phyloP scores from a whole-genome alignment of 2,329 filamentous ascomycete species.

The Penicillium sclerotigenum region DNA sequence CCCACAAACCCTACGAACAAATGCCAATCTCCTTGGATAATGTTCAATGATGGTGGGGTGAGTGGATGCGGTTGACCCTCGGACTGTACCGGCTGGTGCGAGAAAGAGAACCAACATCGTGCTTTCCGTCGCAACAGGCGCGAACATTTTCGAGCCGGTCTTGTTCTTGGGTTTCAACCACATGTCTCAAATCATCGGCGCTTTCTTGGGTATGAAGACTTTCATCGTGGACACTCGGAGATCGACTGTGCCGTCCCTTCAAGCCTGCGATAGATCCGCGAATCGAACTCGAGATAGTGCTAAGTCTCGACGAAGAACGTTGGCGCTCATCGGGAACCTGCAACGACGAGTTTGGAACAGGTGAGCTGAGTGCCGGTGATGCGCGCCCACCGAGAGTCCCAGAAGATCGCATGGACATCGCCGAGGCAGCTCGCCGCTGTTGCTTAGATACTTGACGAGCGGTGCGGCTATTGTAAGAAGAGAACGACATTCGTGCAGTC shows the following conservation, averaged over 20 bases:
- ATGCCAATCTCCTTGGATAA: constrained; percentile 10
- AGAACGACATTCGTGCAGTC: constrained; percentile 61
- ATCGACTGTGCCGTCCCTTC: constrained; percentile 41
- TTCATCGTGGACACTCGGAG: constrained; percentile 39
- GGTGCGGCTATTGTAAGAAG: constrained; percentile 75
- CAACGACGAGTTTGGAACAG: constrained; percentile 33
- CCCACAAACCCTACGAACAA: constrained; percentile 24
- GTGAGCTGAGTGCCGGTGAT: constrained; percentile 36
- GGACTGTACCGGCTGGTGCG: constrained; percentile 43
- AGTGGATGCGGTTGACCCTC: constrained; percentile 38
- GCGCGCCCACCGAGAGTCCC: constrained; percentile 35
- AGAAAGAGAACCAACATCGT: constrained; percentile 58
- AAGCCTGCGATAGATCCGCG: constrained; percentile 51
- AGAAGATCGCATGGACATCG: constrained; percentile 38
- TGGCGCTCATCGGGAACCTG: constrained; percentile 38
- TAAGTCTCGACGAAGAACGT: constrained; percentile 47
- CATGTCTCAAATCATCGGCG: constrained; percentile 75
- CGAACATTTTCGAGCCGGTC: constrained; percentile 90
- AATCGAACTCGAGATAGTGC: constrained; percentile 48
- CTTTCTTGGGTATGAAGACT: constrained; percentile 59
- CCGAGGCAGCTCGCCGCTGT: constrained; percentile 37
- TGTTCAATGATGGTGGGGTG: constrained; percentile 30
- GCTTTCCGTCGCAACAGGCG: constrained; percentile 91
- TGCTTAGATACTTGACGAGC: constrained; percentile 64
- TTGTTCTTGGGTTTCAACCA: constrained; percentile 65